Percentiles rank a stretch among this genome's conserved stretches.
Evolutionary conservation across 495 filamentous ascomycete genomes (phyloP).

Genomic region (Penicillium egyptiacum): DNA sequence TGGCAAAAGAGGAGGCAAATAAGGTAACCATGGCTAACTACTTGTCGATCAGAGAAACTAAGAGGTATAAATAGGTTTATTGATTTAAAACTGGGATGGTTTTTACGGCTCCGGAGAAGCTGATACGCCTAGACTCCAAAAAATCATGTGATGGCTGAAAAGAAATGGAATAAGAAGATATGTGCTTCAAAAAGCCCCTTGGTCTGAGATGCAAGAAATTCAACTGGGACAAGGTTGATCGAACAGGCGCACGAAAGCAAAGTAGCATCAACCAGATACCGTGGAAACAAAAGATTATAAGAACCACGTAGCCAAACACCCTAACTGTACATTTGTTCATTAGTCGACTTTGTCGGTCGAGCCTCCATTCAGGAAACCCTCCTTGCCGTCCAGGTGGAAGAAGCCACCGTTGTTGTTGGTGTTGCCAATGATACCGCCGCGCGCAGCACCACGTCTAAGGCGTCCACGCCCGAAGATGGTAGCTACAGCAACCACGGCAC

Average conservation of each 20-base stretch:
- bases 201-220: slow-evolving; percentile 25
- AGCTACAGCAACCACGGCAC: slow-evolving; percentile 43
- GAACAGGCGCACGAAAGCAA: slow-evolving; percentile 14
- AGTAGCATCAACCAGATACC: slow-evolving; percentile 31
- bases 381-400: slow-evolving; percentile 76
- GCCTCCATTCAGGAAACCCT: slow-evolving; percentile 61
- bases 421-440: slow-evolving; percentile 55
- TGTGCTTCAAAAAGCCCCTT: slow-evolving; percentile 28
- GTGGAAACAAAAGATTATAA: slow-evolving; percentile 31
- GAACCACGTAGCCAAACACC: slow-evolving; percentile 31
- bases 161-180: slow-evolving; percentile 19
- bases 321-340: slow-evolving; percentile 44
- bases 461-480: slow-evolving; percentile 38
- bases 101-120: slow-evolving; percentile 11
- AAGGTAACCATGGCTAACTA: neutral
- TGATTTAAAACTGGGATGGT: neutral
- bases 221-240: slow-evolving; percentile 14
- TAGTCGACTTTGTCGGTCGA: slow-evolving; percentile 79
- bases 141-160: neutral
- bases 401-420: slow-evolving; percentile 60
- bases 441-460: slow-evolving; percentile 32
- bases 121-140: slow-evolving; percentile 15
- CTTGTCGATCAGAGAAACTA: neutral
- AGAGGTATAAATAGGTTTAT: neutral
- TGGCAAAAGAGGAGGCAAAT: no score